Evolutionary conservation across 2,329 filamentous ascomycete genomes (phyloP).

Genomic region (Plectosphaerella cucumerina): DNA sequence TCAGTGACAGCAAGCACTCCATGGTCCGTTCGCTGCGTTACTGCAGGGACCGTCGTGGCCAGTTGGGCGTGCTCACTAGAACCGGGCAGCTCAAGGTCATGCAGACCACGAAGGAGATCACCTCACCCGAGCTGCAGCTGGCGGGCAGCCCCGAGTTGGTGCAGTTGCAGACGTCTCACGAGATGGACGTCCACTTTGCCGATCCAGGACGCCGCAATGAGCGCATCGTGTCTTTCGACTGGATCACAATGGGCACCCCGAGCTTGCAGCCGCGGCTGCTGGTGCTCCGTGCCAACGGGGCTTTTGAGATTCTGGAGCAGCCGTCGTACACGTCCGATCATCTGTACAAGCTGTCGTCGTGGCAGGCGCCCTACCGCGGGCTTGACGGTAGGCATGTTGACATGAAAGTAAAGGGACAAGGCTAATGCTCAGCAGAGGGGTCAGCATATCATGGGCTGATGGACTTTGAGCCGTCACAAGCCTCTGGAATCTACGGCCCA

Average conservation of each 20-base stretch:
- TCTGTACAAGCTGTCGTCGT: slow-evolving; percentile 56
- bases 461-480: slow-evolving; percentile 53
- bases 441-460: slow-evolving; percentile 51
- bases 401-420: no score
- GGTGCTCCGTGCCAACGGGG: slow-evolving; percentile 55
- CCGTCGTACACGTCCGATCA: slow-evolving; percentile 55
- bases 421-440: slow-evolving; percentile 33
- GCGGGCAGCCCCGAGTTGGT: slow-evolving; percentile 54
- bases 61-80: slow-evolving; percentile 57
- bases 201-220: slow-evolving; percentile 50
- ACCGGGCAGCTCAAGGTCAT: slow-evolving; percentile 61
- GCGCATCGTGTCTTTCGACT: slow-evolving; percentile 64
- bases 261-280: slow-evolving; percentile 54
- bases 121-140: slow-evolving; percentile 31
- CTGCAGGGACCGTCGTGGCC: slow-evolving; percentile 57
- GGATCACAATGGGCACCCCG: slow-evolving; percentile 56
- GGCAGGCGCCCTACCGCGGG: slow-evolving; percentile 55
- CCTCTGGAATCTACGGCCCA: slow-evolving; percentile 48
- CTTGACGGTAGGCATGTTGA: slow-evolving; percentile 39
- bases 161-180: slow-evolving; percentile 54
- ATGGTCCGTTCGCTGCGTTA: slow-evolving; percentile 60
- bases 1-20: slow-evolving; percentile 52
- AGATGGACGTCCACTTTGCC: slow-evolving; percentile 56
- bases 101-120: slow-evolving; percentile 52
- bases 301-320: slow-evolving; percentile 58